Evolutionary conservation across 1,284 basidiomycete species (phyloP).

Genomic region (Anthracocystis walkeri): DNA sequence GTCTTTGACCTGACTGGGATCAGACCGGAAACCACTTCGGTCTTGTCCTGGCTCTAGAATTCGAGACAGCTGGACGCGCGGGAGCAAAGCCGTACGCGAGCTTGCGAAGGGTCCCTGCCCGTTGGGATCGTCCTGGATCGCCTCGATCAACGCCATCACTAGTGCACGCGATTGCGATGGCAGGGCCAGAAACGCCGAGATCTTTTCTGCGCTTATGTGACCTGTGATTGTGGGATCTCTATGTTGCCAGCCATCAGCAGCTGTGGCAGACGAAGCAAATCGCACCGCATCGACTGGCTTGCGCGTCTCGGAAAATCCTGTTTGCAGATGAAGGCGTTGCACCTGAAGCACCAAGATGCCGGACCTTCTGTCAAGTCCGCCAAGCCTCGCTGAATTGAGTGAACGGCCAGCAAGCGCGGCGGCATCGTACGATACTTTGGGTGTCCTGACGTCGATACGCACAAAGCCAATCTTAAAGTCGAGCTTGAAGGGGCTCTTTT

Average conservation of each 20-base stretch:
- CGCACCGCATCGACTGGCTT: constrained; percentile 13
- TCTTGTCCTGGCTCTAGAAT: neutral
- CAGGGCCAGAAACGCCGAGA: constrained; percentile 32
- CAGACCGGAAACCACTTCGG: neutral
- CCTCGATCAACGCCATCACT: constrained; percentile 31
- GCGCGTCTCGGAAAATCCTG: constrained; percentile 16
- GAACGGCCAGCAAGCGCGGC: constrained; percentile 22
- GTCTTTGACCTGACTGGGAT: constrained; percentile 10
- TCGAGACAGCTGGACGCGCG: constrained; percentile 17
- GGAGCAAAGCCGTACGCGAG: constrained; percentile 4
- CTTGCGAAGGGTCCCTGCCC: constrained; percentile 6
- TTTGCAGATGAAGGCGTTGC: constrained; percentile 18
- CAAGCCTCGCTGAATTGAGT: constrained; percentile 10
- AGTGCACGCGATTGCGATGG: constrained; percentile 27
- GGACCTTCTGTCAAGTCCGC: constrained; percentile 40
- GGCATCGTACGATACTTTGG: constrained; percentile 26
- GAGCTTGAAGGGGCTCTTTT: constrained; percentile 15
- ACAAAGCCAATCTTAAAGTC: constrained; percentile 33
- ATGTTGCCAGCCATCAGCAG: constrained; percentile 1
- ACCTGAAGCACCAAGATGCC: constrained; percentile 52
- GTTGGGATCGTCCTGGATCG: constrained; percentile 9
- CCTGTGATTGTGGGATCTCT: constrained; percentile 13
- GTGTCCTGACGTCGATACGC: constrained; percentile 47
- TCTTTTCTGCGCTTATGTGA: constrained; percentile 19
- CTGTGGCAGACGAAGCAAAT: constrained; percentile 16